Evolutionary conservation across 345 rosid species (phyloP).

Genomic region (Laguncularia racemosa): DNA sequence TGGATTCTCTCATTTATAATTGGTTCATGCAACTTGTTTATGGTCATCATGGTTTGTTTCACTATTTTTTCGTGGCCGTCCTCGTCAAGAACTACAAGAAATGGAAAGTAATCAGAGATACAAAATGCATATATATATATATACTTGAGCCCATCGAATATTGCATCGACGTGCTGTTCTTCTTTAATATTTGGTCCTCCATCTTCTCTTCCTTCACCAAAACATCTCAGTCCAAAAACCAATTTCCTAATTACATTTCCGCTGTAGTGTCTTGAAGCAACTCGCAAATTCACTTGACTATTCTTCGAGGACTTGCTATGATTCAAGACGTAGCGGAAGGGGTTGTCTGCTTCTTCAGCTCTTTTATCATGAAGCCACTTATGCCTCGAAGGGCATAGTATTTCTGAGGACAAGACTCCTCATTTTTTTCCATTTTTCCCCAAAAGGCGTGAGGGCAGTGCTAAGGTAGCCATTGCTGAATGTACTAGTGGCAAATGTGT

Average conservation of each 20-base stretch:
- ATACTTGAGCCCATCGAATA: constrained; percentile 25
- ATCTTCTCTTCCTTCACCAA: constrained; percentile 12
- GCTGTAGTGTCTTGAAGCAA: constrained; percentile 12
- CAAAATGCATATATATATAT: constrained; percentile 36
- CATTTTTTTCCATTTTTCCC: constrained; percentile 49
- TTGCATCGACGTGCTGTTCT: constrained; percentile 28
- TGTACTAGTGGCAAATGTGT: constrained; percentile 13
- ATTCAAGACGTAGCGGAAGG: constrained; percentile 23
- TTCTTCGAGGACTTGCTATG: constrained; percentile 4
- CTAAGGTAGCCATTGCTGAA: constrained; percentile 25
- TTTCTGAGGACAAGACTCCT: constrained; percentile 17
- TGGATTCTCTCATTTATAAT: constrained; percentile 36
- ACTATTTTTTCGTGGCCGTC: constrained; percentile 32
- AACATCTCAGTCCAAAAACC: constrained; percentile 15
- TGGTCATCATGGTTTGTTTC: background rate
- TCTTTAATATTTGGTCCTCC: constrained; percentile 24
- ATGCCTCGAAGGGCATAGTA: constrained; percentile 17
- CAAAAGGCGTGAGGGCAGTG: constrained; percentile 20
- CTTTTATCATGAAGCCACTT: constrained; percentile 10
- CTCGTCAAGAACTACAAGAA: constrained; percentile 23
- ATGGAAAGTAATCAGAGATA: constrained; percentile 42
- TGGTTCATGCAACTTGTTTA: constrained; percentile 29
- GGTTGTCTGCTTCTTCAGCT: constrained; percentile 39
- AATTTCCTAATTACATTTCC: constrained; percentile 18
- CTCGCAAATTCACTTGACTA: constrained; percentile 5